These are phyloP conservation scores for Ophiocordyceps robertsii DNA, from an alignment of 2,329 filamentous ascomycete genomes.

Conservation along the genomic window DNA sequence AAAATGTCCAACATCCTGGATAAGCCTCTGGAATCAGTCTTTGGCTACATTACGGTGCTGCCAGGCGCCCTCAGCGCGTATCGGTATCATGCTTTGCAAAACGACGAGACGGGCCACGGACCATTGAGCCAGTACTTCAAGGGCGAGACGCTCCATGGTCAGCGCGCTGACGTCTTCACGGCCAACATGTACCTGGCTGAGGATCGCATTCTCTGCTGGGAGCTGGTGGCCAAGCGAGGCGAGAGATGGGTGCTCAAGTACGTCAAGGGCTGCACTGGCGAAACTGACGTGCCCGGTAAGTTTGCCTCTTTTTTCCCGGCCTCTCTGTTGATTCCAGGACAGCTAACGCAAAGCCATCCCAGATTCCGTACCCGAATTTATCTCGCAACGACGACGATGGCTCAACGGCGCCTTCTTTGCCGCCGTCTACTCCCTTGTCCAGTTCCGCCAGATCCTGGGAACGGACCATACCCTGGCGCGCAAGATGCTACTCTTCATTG, in stretches of 20 bases:
- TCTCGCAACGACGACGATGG: constrained; percentile 92
- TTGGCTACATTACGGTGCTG: constrained; percentile 94
- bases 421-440: constrained; percentile 90
- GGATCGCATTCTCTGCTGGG: constrained; percentile 84
- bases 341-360: background rate
- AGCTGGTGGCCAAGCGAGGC: constrained; percentile 85
- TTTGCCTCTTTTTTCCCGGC: constrained; percentile 5
- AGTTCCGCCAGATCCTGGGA: constrained; percentile 83
- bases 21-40: constrained; percentile 92
- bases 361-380: constrained; percentile 92
- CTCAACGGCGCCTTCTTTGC: constrained; percentile 98
- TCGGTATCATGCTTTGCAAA: constrained; percentile 88
- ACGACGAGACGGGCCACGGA: constrained; percentile 89
- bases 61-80: constrained; percentile 93
- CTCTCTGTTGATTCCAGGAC: background rate
- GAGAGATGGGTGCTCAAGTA: constrained; percentile 98
- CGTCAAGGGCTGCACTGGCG: constrained; percentile 89
- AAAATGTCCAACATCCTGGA: constrained; percentile 99
- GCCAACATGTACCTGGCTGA: constrained; percentile 93
- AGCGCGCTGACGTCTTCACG: constrained; percentile 93
- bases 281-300: constrained; percentile 93
- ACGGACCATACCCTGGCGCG: constrained; percentile 85
- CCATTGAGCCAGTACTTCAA: constrained; percentile 98
- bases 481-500: constrained; percentile 84
- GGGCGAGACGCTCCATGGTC: constrained; percentile 90